These are phyloP conservation scores for Ramularia endophylla DNA, from an alignment of 2,329 filamentous ascomycete genomes.

Conservation along the genomic window DNA sequence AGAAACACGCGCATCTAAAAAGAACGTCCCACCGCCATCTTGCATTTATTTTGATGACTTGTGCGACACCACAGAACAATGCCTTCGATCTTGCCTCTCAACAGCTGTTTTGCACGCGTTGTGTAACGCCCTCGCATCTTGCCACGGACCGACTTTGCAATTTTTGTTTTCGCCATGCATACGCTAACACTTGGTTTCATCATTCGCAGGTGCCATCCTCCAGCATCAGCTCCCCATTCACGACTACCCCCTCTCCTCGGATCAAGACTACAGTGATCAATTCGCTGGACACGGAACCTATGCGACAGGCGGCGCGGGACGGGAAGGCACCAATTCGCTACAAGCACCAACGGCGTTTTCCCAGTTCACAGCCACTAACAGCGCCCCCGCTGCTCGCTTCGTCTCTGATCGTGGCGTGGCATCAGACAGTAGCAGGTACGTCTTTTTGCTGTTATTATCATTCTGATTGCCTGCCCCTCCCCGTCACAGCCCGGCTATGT, in stretches of 20 bases:
- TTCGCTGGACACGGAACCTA: slow-evolving; percentile 41
- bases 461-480: slow-evolving; percentile 24
- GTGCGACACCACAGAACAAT: slow-evolving; percentile 11
- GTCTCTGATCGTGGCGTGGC: slow-evolving; percentile 45
- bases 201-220: slow-evolving; percentile 37
- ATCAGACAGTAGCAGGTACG: slow-evolving; percentile 50
- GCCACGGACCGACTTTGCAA: slow-evolving; percentile 3
- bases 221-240: slow-evolving; percentile 37
- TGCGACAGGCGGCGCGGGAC: slow-evolving; percentile 38
- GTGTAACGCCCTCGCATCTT: slow-evolving; percentile 4
- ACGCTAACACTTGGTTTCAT: not conserved
- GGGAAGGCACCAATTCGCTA: slow-evolving; percentile 45
- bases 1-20: not conserved
- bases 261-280: slow-evolving; percentile 42
- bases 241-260: slow-evolving; percentile 40
- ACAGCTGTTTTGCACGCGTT: slow-evolving; percentile 9
- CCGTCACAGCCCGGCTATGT: slow-evolving; percentile 8
- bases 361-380: slow-evolving; percentile 40
- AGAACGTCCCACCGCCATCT: slow-evolving; percentile 5
- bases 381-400: slow-evolving; percentile 41
- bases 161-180: slow-evolving; percentile 12
- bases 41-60: slow-evolving; percentile 10
- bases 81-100: slow-evolving; percentile 3
- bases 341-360: slow-evolving; percentile 40
- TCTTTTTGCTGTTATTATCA: slow-evolving; percentile 26